Base-by-base conservation (phyloP, 768 basidiomycete genomes). In the Multifurca ochricompacta region DNA sequence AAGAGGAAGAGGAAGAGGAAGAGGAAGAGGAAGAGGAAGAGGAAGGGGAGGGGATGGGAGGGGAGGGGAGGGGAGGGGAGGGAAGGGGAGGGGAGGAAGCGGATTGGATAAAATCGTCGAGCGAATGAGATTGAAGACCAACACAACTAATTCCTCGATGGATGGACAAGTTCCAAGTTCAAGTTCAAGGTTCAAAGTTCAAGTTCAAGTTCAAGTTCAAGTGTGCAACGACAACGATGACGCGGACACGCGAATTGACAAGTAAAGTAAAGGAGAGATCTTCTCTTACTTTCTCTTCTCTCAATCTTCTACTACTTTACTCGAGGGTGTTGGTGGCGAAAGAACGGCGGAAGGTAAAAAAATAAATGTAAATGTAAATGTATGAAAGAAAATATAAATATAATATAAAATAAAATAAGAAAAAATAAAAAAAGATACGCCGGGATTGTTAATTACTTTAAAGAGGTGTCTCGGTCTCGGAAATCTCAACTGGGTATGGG, bases 51-150 rank as follows among this genome's bases (percentile, higher is more conserved):
- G 53, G 25, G 48, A 13, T 39, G 27, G 27, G 27, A 30, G 14
- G 36, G 30, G 35, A 41, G 16, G 16, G 27, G 27, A 35, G 50
- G 42, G 41, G 40, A 42, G 41, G 46, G 36, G 50, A 53, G 32
- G 43, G 37, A 46, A 43, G 52, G 44, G 44, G 44, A 46, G 39
- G 52, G 37, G 36, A 4, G n/a, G 30, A 42, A 35, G 32, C 56
- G 53, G 54, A 52, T 42, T n/a, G 59, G 60, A 62, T 52, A 57
- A 56, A 57, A 52, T 52, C 23, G 51, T 31, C 44, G 55, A 48
- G 44, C 18, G 21, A 48, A 37, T n/a, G 21, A 41, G 39, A 42
- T 51, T 40, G 49, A 28, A 51, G 37, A 19, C 19, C 36, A 51
- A 51, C 19, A 43, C 42, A n/a, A n/a, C n/a, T 19, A 56, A 56